phyloP scores from a whole-genome alignment of 2,329 filamentous ascomycete genomes.

The Mariannaea elegans region DNA sequence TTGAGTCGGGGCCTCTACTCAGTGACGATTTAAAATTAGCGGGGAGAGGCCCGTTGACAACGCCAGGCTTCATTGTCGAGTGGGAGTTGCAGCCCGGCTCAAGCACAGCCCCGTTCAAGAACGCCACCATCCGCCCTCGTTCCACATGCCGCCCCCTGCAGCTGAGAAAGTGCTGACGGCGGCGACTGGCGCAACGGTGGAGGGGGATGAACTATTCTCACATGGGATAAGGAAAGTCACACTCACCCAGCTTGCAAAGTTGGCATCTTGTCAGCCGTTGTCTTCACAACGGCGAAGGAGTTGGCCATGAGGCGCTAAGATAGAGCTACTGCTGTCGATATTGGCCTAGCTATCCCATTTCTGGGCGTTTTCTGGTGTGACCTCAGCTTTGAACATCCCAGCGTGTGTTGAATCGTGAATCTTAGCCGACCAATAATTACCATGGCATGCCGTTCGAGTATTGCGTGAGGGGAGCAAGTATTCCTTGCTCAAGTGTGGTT shows the following conservation, averaged over 20 bases:
- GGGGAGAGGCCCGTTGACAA: too few relatives aligned
- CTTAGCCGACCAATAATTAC: not conserved
- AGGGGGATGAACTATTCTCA: constrained; percentile 5
- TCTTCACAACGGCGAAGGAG: not conserved
- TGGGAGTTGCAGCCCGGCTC: not conserved
- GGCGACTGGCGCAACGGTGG: too few relatives aligned
- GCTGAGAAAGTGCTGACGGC: constrained; percentile 15
- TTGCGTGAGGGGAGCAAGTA: not conserved
- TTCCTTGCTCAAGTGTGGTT: not conserved
- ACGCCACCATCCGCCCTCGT: constrained; percentile 7
- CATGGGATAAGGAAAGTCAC: constrained; percentile 2
- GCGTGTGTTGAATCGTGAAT: not conserved
- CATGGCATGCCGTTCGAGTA: not conserved
- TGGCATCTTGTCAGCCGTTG: not conserved
- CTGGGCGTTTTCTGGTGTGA: not conserved
- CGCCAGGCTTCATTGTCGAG: not conserved
- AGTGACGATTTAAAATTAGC: too few relatives aligned
- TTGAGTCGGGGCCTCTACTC: too few relatives aligned
- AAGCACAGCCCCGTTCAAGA: constrained; percentile 22
- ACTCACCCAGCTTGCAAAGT: not conserved
- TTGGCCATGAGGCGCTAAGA: not conserved
- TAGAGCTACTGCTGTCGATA: not conserved
- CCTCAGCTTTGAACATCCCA: not conserved
- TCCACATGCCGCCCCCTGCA: constrained; percentile 9
- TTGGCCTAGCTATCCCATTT: not conserved